phyloP scores from a whole-genome alignment of 441 rosid genomes.

The Arabidopsis lyrata region DNA sequence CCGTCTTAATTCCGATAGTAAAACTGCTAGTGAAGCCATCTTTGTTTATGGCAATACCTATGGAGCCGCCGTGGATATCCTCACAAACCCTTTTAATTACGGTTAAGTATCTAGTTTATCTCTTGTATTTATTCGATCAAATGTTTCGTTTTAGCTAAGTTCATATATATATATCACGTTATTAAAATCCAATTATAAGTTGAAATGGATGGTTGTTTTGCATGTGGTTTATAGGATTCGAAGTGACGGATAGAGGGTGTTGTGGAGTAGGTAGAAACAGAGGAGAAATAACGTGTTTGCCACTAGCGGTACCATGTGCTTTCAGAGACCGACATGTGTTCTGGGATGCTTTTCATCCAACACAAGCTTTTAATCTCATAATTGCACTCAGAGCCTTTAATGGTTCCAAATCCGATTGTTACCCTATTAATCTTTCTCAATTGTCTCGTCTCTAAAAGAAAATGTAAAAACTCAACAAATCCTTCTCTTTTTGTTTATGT shows the following conservation, averaged over 20 bases:
- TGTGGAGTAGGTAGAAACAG: slow-evolving; percentile 63
- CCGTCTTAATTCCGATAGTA: slow-evolving; percentile 47
- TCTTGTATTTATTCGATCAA: neutral
- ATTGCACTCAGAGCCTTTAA: slow-evolving; percentile 55
- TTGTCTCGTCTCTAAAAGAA: slow-evolving; percentile 49
- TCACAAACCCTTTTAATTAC: slow-evolving; percentile 46
- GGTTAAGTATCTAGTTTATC: slow-evolving; percentile 42
- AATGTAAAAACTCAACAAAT: too few species aligned
- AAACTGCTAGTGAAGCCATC: slow-evolving; percentile 30
- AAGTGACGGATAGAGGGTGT: slow-evolving; percentile 59
- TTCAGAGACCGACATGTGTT: slow-evolving; percentile 61
- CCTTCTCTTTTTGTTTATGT: neutral
- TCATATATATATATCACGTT: too few species aligned
- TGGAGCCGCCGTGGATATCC: slow-evolving; percentile 49
- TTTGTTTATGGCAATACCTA: slow-evolving; percentile 63
- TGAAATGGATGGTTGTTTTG: too few species aligned
- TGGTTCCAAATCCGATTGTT: slow-evolving; percentile 60
- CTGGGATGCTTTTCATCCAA: slow-evolving; percentile 70
- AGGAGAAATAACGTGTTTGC: slow-evolving; percentile 64
- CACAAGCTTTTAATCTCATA: slow-evolving; percentile 59
- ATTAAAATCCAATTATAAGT: too few species aligned
- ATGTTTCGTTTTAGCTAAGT: neutral
- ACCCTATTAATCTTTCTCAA: slow-evolving; percentile 61
- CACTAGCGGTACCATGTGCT: slow-evolving; percentile 56
- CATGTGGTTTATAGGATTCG: too few species aligned